These are phyloP conservation scores for Hemileccinum impolitum DNA, from an alignment of 768 basidiomycete genomes.

Conservation along the genomic window DNA sequence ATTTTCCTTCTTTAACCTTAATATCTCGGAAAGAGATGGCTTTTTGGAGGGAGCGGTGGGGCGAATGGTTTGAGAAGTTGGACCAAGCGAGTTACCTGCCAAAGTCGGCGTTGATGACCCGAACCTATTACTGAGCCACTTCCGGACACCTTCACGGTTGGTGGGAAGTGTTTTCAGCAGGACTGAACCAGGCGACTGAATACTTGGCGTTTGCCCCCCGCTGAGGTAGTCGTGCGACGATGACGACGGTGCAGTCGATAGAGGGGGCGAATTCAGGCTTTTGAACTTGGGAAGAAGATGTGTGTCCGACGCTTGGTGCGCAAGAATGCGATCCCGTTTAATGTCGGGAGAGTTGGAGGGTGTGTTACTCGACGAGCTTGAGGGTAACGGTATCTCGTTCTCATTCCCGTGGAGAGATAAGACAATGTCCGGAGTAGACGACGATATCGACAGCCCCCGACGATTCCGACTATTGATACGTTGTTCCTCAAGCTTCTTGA, in stretches of 20 bases:
- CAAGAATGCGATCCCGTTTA: slow-evolving; percentile 57
- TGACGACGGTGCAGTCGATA: slow-evolving; percentile 43
- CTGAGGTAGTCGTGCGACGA: slow-evolving; percentile 53
- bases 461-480: slow-evolving; percentile 51
- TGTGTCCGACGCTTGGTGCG: slow-evolving; percentile 68
- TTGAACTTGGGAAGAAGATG: slow-evolving; percentile 57
- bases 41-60: slow-evolving; percentile 51
- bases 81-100: slow-evolving; percentile 33
- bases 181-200: slow-evolving; percentile 35
- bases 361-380: slow-evolving; percentile 49
- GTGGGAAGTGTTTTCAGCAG: slow-evolving; percentile 55
- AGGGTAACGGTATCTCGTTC: slow-evolving; percentile 39
- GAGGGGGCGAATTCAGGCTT: slow-evolving; percentile 36
- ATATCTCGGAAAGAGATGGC: slow-evolving; percentile 64
- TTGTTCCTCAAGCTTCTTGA: slow-evolving; percentile 74
- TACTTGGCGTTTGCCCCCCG: slow-evolving; percentile 23
- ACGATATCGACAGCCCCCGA: slow-evolving; percentile 46
- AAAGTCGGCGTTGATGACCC: slow-evolving; percentile 41
- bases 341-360: slow-evolving; percentile 48
- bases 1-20: slow-evolving; percentile 52
- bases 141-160: slow-evolving; percentile 74
- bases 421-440: slow-evolving; percentile 48
- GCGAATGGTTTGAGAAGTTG: slow-evolving; percentile 32
- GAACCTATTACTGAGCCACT: slow-evolving; percentile 69
- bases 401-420: slow-evolving; percentile 45